Conservation (phyloP, 2,329 filamentous ascomycete genomes). For the Epichloe bromicola region DNA sequence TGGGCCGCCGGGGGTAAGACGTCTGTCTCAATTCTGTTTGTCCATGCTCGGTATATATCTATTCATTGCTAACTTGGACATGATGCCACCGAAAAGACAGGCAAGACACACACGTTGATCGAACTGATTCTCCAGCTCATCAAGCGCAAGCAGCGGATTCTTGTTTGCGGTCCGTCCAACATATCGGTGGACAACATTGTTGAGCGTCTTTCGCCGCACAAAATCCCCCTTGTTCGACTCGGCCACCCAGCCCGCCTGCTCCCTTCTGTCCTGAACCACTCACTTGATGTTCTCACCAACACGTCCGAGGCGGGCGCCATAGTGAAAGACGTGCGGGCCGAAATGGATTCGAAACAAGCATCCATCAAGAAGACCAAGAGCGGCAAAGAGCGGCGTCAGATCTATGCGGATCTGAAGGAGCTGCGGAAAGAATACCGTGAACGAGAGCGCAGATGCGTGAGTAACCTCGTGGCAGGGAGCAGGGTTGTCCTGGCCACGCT, state of each 20-base stretch:
- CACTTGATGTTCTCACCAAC: slow-evolving; percentile 78
- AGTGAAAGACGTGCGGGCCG: slow-evolving; percentile 76
- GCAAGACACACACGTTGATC: slow-evolving; percentile 92
- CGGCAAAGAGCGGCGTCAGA: slow-evolving; percentile 63
- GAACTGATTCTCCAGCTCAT: slow-evolving; percentile 89
- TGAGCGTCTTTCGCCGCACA: slow-evolving; percentile 74
- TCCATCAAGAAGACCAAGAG: slow-evolving; percentile 78
- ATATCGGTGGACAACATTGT: slow-evolving; percentile 98
- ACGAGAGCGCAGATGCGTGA: slow-evolving; percentile 70
- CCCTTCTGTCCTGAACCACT: slow-evolving; percentile 77
- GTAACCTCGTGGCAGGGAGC: slow-evolving; percentile 59
- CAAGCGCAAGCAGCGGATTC: slow-evolving; percentile 55
- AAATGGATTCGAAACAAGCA: slow-evolving; percentile 87
- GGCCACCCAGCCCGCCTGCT: slow-evolving; percentile 87
- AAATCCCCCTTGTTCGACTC: slow-evolving; percentile 74
- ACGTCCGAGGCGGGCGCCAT: slow-evolving; percentile 84
- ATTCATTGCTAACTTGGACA: background rate
- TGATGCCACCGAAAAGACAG: slow-evolving; percentile 38
- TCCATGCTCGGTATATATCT: background rate
- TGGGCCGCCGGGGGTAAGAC: slow-evolving; percentile 64
- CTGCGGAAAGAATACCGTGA: slow-evolving; percentile 80
- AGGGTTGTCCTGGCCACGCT: slow-evolving; percentile 86
- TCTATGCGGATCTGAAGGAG: slow-evolving; percentile 76
- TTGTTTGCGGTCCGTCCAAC: slow-evolving; percentile 95
- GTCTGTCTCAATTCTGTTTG: background rate